A percentile compares a stretch with the other conserved stretches of the same genome.
Evolutionary conservation across 345 rosid genomes (phyloP).

Genomic region (Linum lewisii): DNA sequence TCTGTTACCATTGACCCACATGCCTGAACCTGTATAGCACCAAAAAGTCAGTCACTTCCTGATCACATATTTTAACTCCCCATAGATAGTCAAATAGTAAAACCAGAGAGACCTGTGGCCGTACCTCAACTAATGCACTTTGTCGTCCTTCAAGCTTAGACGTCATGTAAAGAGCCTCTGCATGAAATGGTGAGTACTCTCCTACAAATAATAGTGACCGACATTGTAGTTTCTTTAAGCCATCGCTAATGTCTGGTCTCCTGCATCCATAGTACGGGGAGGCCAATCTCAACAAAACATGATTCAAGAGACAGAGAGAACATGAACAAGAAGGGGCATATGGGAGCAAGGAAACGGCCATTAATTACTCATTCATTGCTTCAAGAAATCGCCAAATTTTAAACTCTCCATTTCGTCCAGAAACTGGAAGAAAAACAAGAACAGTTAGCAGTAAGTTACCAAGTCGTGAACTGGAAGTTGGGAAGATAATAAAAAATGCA

Average conservation of each 20-base stretch:
- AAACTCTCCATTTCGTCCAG: constrained; percentile 75
- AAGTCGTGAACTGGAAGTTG: neutral
- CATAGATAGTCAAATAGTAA: neutral
- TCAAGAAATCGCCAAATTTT: constrained; percentile 81
- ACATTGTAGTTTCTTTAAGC: constrained; percentile 61
- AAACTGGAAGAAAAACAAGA: constrained; percentile 32
- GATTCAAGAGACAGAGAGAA: neutral
- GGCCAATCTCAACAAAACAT: neutral
- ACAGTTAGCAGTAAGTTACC: constrained; percentile 10
- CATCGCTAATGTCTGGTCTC: constrained; percentile 79
- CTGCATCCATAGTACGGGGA: constrained; percentile 29
- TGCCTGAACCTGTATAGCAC: constrained; percentile 61
- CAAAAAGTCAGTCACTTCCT: neutral
- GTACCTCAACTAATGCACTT: constrained; percentile 87
- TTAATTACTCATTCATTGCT: constrained; percentile 76
- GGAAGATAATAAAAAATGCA: constrained; percentile 3
- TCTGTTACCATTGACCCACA: constrained; percentile 94
- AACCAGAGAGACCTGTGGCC: neutral
- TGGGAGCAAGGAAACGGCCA: constrained; percentile 18
- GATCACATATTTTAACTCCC: neutral
- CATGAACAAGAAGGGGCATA: neutral
- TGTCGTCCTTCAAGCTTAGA: constrained; percentile 71
- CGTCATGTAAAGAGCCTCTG: constrained; percentile 77
- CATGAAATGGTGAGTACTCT: constrained; percentile 73
- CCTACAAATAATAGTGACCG: constrained; percentile 84